phyloP scores from a whole-genome alignment of 495 filamentous ascomycete genomes.

The Penicillium samsonianum region DNA sequence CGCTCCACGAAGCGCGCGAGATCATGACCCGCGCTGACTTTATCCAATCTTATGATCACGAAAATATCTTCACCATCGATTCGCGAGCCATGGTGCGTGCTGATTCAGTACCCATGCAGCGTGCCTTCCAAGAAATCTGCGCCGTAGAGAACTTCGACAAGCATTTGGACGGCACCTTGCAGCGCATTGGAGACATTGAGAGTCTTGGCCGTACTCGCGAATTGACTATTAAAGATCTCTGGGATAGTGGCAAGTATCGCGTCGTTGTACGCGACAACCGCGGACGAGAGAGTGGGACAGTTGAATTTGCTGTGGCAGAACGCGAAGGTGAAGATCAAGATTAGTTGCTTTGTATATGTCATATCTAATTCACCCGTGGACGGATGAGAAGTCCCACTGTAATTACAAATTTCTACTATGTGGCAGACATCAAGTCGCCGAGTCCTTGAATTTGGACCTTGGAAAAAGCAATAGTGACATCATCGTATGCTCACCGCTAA shows the following conservation, averaged over 20 bases:
- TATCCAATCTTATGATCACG: conserved; percentile 85
- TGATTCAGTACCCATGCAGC: conserved; percentile 94
- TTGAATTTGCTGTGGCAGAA: conserved; percentile 49
- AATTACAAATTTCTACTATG: conserved; percentile 3
- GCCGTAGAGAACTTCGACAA: conserved; percentile 70
- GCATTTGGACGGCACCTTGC: conserved; percentile 77
- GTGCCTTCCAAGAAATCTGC: conserved; percentile 84
- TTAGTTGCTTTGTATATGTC: conserved; percentile 11
- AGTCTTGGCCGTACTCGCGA: conserved; percentile 89
- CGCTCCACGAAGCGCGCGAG: conserved; percentile 80
- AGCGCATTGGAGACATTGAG: conserved; percentile 87
- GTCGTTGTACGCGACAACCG: conserved; percentile 58
- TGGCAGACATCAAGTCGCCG: background rate
- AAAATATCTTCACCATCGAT: conserved; percentile 95
- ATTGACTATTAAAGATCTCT: conserved; percentile 82
- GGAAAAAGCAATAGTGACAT: conserved; percentile 34
- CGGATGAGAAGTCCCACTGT: conserved; percentile 4
- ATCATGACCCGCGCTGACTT: conserved; percentile 97
- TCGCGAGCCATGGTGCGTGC: conserved; percentile 84
- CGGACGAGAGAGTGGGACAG: conserved; percentile 46
- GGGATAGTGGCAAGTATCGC: conserved; percentile 76
- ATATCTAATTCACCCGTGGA: background rate
- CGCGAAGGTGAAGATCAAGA: conserved; percentile 32
- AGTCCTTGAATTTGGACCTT: conserved; percentile 12
- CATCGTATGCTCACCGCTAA: conserved; percentile 39